Evolutionary conservation across 805 yeast genomes (phyloP), one percentile per base, ranked within the genome.

Genomic region (Zygosaccharomyces rouxii): DNA sequence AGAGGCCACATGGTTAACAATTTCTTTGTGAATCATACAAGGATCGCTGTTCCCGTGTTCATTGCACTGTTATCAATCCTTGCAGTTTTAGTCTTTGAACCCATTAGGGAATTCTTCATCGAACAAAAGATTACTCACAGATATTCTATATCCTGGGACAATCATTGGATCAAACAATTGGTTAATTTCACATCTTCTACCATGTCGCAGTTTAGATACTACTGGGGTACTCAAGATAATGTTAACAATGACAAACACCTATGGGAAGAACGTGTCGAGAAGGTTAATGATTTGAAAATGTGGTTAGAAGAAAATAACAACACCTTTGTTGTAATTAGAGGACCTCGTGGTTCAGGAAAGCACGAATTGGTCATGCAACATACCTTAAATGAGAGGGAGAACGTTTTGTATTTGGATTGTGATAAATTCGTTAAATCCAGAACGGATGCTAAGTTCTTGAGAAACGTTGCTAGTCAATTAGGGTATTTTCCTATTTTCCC

Each of bases 301-400:
- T 86, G 95, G 94, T 71, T 94, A 5, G 82, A 81, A 49, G 99
- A 94, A 64, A 90, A 89, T 53, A 81, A 83, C n/a, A 84, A 86
- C 63, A 88, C 97, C 1, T 94, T 89, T 62, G 89, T 92, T 22
- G 80, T 94, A 3, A 82, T 94, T 2, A 80, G 83, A 53, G 99
- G 99, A 10, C 98, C 99, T 4, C 77, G 88, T 55, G 99, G 99
- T 4, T 82, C 95, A n/a, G 99, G 98, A 19, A 92, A 94, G 59
- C 78, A 82, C 51, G 92, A 83, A 51, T 70, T 89, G 51, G 89
- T 92, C 4, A 68, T 84, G 61, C 81, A 81, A 38, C 80, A 83
- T 58, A 82, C 85, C 1, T 71, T 88, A 39, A 69, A 73, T 42
- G 79, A 74, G 25, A 78, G 89, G 44, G 72, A 74, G 1, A 83